phyloP scores from a whole-genome alignment of 495 filamentous ascomycete genomes.

The Penicillium riverlandense region DNA sequence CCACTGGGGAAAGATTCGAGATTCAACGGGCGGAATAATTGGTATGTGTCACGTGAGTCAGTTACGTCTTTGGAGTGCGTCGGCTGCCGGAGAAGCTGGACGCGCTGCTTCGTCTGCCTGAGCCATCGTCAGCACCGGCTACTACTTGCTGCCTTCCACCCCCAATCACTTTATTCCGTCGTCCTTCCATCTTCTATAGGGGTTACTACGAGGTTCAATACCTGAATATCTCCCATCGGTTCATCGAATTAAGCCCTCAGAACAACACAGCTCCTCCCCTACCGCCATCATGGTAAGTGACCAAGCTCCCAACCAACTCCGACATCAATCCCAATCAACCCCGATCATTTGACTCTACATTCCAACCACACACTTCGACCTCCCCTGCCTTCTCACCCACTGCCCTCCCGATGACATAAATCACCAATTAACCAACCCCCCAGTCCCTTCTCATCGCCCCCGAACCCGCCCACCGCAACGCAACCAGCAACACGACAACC shows the following conservation, averaged over 20 bases:
- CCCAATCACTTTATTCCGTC: background rate
- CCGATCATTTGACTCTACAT: too few species aligned
- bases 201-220: too few species aligned
- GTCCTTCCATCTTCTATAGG: slow-evolving; percentile 6
- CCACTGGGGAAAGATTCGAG: background rate
- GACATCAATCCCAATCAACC: background rate
- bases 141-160: slow-evolving; percentile 7
- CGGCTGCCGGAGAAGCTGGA: slow-evolving; percentile 28
- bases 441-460: slow-evolving; percentile 90
- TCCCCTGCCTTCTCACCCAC: too few species aligned
- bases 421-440: slow-evolving; percentile 11
- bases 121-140: slow-evolving; percentile 3
- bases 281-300: slow-evolving; percentile 29
- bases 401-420: background rate
- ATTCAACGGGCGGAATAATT: background rate
- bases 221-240: too few species aligned
- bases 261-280: background rate
- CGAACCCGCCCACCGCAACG: slow-evolving; percentile 47
- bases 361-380: too few species aligned
- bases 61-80: slow-evolving; percentile 19
- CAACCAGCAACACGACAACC: slow-evolving; percentile 51
- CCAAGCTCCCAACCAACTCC: slow-evolving; percentile 12
- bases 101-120: slow-evolving; percentile 28
- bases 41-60: background rate
- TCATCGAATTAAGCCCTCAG: too few species aligned